Base-by-base conservation (phyloP, 2,329 filamentous ascomycete genomes). In the Drechslerella coelobrocha region DNA sequence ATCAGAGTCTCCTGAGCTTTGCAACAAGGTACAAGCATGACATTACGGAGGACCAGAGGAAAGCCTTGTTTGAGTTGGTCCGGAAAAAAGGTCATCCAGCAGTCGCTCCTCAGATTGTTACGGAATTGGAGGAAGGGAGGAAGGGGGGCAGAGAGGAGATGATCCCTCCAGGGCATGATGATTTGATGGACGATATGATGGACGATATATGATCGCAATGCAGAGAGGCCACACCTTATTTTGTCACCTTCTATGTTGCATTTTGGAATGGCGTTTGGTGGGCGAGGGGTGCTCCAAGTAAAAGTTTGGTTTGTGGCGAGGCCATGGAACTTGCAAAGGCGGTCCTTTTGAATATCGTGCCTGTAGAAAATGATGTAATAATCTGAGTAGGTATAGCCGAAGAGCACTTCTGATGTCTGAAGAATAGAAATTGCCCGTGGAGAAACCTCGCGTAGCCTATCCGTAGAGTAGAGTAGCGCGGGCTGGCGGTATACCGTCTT, bases 11-110 rank as follows among this genome's bases (percentile, higher is more conserved):
- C 27, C 81, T 99, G 60, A 89, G 91, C 1, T 99, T 99, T 80
- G 92, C 94, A 24, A 90, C 97, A 80, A 84, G 93, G 62, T 99
- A 97, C 81, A 88, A 92, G 77, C 95, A 97, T 75, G 93, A 97
- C 79, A 93, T 97, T 75, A 96, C 92, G 1, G 92, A 97, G 78
- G 92, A 97, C 75, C 92, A 96, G 81, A 84, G 92, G 75, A 93
- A 99, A 80, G 90, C 92, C 0, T 81, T 99, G 54, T 81, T 99
- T 4, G 94, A 99, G 80, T 80, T 99, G 68, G 82, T 99, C 17
- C 82, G 96, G 45, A 88, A 87, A 2, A 87, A 93, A 72, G 92
- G 92, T 0, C 94, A 99, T 80, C 87, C 88, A 72, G 86, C 88
- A 69, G 97, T 99, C 73, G 92, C 91, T 0, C 92, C 94, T 0